Conservation (phyloP, 78 protist species). For the Monocercomonoides exilis region DNA sequence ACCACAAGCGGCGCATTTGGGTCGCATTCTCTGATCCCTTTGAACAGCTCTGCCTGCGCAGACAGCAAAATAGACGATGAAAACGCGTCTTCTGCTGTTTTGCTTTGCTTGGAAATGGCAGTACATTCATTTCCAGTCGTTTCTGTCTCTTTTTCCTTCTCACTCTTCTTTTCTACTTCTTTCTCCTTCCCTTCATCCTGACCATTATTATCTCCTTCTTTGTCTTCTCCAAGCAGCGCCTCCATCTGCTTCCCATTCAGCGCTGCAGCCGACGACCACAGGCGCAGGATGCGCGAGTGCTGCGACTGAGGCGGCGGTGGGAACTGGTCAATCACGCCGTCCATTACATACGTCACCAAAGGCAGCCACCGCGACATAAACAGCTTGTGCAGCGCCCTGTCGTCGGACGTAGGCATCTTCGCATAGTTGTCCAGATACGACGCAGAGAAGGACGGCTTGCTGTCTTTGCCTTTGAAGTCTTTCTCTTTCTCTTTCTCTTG, state of each 20-base stretch:
- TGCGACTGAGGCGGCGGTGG: slow-evolving; percentile 75
- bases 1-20: background rate
- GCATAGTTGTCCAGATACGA: no score
- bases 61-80: background rate
- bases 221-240: background rate
- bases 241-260: background rate
- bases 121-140: slow-evolving; percentile 7
- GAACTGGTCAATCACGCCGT: slow-evolving; percentile 24
- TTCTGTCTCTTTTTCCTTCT: slow-evolving; percentile 1
- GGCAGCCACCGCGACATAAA: slow-evolving; percentile 78
- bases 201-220: no score
- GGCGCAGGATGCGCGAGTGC: slow-evolving; percentile 25
- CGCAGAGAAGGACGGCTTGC: no score
- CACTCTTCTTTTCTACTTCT: background rate
- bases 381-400: background rate
- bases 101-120: no score
- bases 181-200: slow-evolving; percentile 16
- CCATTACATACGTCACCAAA: slow-evolving; percentile 49
- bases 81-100: no score
- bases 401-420: no score
- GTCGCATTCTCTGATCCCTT: background rate
- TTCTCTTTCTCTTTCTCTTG: no score
- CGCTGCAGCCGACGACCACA: slow-evolving; percentile 44
- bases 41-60: background rate
- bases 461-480: no score